phyloP scores from a whole-genome alignment of 768 basidiomycete genomes.

The Suillus subaureus region DNA sequence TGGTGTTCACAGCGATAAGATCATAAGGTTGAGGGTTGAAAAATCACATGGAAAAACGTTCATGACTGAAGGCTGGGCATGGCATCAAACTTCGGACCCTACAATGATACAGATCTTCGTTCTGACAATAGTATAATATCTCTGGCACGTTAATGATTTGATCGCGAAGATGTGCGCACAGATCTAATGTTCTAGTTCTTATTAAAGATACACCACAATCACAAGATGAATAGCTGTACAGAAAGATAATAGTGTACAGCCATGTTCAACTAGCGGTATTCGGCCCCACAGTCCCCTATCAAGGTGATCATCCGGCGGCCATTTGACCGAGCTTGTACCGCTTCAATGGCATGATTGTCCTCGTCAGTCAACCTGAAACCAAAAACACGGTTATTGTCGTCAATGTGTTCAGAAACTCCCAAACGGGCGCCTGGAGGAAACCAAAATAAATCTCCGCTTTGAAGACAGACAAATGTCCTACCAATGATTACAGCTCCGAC shows the following conservation, averaged over 20 bases:
- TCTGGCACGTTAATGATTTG: neutral
- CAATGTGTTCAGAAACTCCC: conserved; percentile 72
- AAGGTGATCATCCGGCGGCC: conserved; percentile 61
- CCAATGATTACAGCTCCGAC: conserved; percentile 84
- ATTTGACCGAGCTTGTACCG: conserved; percentile 61
- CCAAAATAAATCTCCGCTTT: conserved; percentile 10
- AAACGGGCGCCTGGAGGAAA: conserved; percentile 60
- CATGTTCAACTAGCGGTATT: conserved; percentile 68
- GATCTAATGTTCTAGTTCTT: neutral
- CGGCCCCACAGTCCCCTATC: conserved; percentile 84
- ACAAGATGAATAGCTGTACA: conserved; percentile 7
- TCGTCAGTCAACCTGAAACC: conserved; percentile 54
- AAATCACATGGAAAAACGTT: conserved; percentile 4
- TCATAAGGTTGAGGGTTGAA: neutral
- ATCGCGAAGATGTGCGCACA: neutral
- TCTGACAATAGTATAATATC: neutral
- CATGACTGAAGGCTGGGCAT: neutral
- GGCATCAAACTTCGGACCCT: neutral
- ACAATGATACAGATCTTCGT: neutral
- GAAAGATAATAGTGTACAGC: conserved; percentile 8
- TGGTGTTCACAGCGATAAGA: neutral
- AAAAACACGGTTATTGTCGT: conserved; percentile 68
- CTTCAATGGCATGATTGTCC: conserved; percentile 66
- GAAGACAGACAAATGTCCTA: conserved; percentile 25
- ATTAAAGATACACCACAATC: conserved; percentile 7